Evolutionary conservation across 2,329 filamentous ascomycete species (phyloP), one percentile per base, ranked within the genome.

Genomic region (Penicillium sp.): DNA sequence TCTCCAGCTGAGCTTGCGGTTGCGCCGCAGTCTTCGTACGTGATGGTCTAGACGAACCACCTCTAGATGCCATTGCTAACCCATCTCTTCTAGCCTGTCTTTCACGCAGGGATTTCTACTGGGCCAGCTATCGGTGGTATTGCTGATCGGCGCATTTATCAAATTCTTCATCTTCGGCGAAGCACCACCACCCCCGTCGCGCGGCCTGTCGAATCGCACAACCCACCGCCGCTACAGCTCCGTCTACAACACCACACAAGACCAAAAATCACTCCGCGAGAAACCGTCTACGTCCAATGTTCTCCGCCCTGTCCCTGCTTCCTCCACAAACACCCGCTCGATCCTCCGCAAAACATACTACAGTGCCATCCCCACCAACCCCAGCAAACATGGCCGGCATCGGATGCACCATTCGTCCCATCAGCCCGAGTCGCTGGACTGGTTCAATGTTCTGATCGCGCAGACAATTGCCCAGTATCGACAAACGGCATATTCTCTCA

Each of bases 161-260:
- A 96, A 96, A 73, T 99, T 97, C 84, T 99, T 99, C 83, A 97
- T 99, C 70, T 97, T 99, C 71, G 94, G 94, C 65, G 94, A 97
- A 70, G 87, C 91, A 5, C 91, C 92, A 1, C 91, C 90, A 1
- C 83, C 91, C 57, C 92, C 96, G 60, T 86, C 88, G 51, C 90
- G 89, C 18, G 90, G 91, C 11, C 82, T 90, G 7, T 79, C 89
- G 39, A 86, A 89, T 62, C 90, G 89, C 54, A 87, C 88, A 63
- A 85, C 90, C 23, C 91, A 96, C 75, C 87, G 87, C 71, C 85
- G 88, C 56, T 90, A 89, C 14, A 82, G 90, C 40, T 82, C 91
- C 39, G 86, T 85, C 56, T 78, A 75, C 64, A 73, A 66, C 33
- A 65, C 70, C 10, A 69, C 70, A 57, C 71, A 67, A 67, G 72